These are phyloP conservation scores for Cladophialophora bantiana DNA, from an alignment of 2,329 filamentous ascomycete species.

Conservation along the genomic window DNA sequence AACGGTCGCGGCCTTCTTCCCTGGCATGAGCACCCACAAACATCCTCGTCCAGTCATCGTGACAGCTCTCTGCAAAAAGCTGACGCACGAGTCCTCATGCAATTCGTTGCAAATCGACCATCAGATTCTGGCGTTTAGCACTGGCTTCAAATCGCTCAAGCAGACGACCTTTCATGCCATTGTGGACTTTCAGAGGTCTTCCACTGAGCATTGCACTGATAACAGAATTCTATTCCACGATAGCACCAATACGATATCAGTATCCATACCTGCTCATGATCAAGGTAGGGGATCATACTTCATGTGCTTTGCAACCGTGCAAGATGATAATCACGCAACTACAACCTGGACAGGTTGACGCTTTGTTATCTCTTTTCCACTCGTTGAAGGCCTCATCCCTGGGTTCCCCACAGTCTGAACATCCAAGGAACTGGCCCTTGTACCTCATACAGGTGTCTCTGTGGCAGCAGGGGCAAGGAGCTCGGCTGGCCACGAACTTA, in stretches of 20 bases:
- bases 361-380: slow-evolving; percentile 70
- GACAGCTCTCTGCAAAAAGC: slow-evolving; percentile 15
- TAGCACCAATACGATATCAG: slow-evolving; percentile 38
- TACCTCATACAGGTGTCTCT: slow-evolving; percentile 59
- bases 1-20: slow-evolving; percentile 10
- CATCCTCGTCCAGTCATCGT: slow-evolving; percentile 20
- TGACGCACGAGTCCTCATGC: neutral
- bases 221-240: slow-evolving; percentile 45
- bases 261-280: neutral
- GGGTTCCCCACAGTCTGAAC: slow-evolving; percentile 43
- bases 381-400: slow-evolving; percentile 53
- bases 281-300: slow-evolving; percentile 37
- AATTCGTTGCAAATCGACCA: slow-evolving; percentile 8
- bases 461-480: slow-evolving; percentile 54
- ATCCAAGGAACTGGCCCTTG: slow-evolving; percentile 55
- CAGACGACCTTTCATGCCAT: slow-evolving; percentile 42
- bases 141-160: slow-evolving; percentile 29
- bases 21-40: too few relatives aligned
- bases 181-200: slow-evolving; percentile 41
- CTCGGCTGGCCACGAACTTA: slow-evolving; percentile 47
- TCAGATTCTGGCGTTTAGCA: slow-evolving; percentile 23
- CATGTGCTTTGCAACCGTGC: slow-evolving; percentile 47
- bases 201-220: slow-evolving; percentile 43
- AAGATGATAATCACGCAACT: slow-evolving; percentile 56
- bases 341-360: slow-evolving; percentile 79